Percentiles rank a stretch among this genome's conserved stretches.
Conservation (phyloP, 306 rosid species). For the Gleditsia sinensis region DNA sequence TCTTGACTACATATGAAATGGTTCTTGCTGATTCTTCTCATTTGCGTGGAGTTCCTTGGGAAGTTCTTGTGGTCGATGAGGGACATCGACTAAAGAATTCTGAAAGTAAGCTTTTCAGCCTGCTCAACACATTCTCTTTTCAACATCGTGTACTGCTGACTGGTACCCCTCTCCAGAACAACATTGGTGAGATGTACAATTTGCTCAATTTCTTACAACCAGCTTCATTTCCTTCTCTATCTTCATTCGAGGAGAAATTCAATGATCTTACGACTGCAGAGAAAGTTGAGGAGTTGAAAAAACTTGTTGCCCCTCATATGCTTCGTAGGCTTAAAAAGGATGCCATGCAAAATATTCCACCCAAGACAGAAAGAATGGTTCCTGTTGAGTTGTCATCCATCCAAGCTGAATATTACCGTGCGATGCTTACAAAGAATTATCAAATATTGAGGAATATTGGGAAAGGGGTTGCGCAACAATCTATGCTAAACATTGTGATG, state of each 20-base stretch:
- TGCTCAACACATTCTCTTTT: slow-evolving; percentile 91
- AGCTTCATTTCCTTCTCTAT: slow-evolving; percentile 91
- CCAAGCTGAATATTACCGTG: slow-evolving; percentile 99
- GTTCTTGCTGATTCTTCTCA: slow-evolving; percentile 94
- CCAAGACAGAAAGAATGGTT: slow-evolving; percentile 99
- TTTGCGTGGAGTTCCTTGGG: slow-evolving; percentile 98
- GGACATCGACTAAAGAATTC: slow-evolving; percentile 98
- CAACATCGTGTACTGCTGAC: slow-evolving; percentile 98
- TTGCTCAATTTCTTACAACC: slow-evolving; percentile 99
- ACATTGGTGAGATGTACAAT: slow-evolving; percentile 98
- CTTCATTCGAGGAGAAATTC: slow-evolving; percentile 93
- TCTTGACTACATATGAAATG: slow-evolving; percentile 97
- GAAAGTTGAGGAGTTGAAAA: slow-evolving; percentile 95
- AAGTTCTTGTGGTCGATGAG: slow-evolving; percentile 97
- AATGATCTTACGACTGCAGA: slow-evolving; percentile 95
- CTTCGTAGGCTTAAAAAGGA: slow-evolving; percentile 98
- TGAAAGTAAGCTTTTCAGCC: slow-evolving; percentile 96
- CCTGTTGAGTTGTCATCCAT: slow-evolving; percentile 98
- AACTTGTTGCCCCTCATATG: slow-evolving; percentile 99
- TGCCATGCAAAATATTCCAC: slow-evolving; percentile 99
- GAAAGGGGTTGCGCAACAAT: slow-evolving; percentile 94
- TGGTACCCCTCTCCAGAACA: slow-evolving; percentile 98
- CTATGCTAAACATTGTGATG: slow-evolving; percentile 98
- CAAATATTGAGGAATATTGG: slow-evolving; percentile 93
- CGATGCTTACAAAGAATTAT: slow-evolving; percentile 98